Conservation (phyloP, 768 basidiomycete species). For the Gloeophyllum trabeum region DNA sequence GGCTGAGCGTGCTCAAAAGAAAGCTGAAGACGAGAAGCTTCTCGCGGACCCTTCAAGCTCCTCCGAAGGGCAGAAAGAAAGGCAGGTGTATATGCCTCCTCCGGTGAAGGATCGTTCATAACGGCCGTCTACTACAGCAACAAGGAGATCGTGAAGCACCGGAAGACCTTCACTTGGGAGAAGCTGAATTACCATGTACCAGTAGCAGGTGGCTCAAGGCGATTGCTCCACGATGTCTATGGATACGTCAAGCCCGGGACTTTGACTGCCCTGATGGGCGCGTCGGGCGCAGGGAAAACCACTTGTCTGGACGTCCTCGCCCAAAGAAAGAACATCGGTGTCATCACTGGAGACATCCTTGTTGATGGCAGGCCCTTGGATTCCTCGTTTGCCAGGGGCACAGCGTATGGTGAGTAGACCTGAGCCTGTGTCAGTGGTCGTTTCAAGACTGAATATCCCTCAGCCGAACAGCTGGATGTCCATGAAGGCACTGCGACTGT, state of each 20-base stretch:
- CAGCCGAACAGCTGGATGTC: slow-evolving; percentile 77
- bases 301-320: slow-evolving; percentile 70
- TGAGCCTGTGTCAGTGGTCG: background rate
- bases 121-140: too few relatives aligned
- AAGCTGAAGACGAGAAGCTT: slow-evolving; percentile 3
- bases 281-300: slow-evolving; percentile 70
- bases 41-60: too few relatives aligned
- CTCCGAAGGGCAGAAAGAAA: too few relatives aligned
- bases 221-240: slow-evolving; percentile 63
- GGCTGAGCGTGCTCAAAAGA: slow-evolving; percentile 20
- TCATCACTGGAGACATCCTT: slow-evolving; percentile 50
- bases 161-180: slow-evolving; percentile 76
- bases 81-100: too few relatives aligned
- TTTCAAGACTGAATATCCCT: background rate
- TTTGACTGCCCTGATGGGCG: slow-evolving; percentile 85
- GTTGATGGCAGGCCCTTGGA: slow-evolving; percentile 56
- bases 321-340: slow-evolving; percentile 61
- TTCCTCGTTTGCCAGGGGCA: slow-evolving; percentile 49
- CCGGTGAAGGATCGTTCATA: too few relatives aligned
- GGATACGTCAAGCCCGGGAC: slow-evolving; percentile 83
- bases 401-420: slow-evolving; percentile 53
- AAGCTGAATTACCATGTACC: slow-evolving; percentile 68
- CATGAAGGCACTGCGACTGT: slow-evolving; percentile 79
- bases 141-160: slow-evolving; percentile 7
- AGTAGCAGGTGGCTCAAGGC: slow-evolving; percentile 42